phyloP scores from a whole-genome alignment of 2,329 filamentous ascomycete species.

The Aspergillus alliaceus region DNA sequence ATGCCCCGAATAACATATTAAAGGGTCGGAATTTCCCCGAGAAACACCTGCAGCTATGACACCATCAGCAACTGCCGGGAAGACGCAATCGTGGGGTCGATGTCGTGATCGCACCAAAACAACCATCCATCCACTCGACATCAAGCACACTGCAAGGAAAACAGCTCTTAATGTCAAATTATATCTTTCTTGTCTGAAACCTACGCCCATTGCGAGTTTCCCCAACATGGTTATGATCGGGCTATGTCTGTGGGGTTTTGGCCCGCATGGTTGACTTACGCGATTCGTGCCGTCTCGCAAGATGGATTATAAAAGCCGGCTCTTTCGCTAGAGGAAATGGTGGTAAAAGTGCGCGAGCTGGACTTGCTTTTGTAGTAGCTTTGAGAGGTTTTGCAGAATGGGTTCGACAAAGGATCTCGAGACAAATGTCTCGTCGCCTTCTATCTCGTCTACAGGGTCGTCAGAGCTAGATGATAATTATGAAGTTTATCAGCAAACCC shows the following conservation, averaged over 20 bases:
- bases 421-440: constrained; percentile 8
- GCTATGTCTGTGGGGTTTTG: background rate
- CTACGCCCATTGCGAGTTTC: background rate
- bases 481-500: constrained; percentile 32
- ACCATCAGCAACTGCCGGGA: background rate
- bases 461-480: constrained; percentile 39
- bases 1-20: background rate
- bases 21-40: background rate
- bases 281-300: background rate
- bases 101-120: constrained; percentile 9
- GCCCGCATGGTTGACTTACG: background rate
- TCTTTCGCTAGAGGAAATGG: background rate
- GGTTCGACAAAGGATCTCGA: constrained; percentile 12
- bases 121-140: background rate
- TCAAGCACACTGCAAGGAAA: background rate
- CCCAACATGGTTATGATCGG: background rate
- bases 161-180: background rate
- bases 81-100: constrained; percentile 11
- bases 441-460: constrained; percentile 7
- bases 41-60: background rate
- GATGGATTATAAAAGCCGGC: background rate
- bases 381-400: background rate
- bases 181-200: background rate
- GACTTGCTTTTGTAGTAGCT: background rate
- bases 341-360: background rate